These are phyloP conservation scores for Chrysanthemum makinoi DNA, from an alignment of 129 eudicot genomes.

Conservation along the genomic window DNA sequence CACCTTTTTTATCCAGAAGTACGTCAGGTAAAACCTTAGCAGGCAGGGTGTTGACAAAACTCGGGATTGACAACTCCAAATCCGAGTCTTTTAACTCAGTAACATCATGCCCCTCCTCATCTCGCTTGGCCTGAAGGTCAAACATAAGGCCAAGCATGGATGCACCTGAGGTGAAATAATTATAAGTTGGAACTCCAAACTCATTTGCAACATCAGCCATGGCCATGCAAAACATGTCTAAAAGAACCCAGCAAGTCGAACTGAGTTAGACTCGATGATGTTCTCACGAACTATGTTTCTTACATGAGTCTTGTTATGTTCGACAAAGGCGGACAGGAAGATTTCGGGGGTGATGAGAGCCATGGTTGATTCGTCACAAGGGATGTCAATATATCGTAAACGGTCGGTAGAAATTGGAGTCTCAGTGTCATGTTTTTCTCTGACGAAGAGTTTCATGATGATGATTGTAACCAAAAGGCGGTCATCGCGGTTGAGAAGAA, in stretches of 20 bases:
- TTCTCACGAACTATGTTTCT: background rate
- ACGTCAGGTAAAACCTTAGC: constrained; percentile 15
- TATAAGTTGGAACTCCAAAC: constrained; percentile 20
- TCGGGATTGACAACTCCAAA: constrained; percentile 18
- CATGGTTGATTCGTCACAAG: constrained; percentile 25
- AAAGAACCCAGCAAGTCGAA: constrained; percentile 13
- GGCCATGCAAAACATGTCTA: constrained; percentile 25
- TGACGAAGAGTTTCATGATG: constrained; percentile 10
- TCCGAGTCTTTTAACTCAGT: constrained; percentile 14
- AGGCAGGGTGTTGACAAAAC: constrained; percentile 17
- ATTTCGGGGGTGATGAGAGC: constrained; percentile 7
- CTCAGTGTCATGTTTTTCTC: background rate
- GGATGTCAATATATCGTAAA: constrained; percentile 21
- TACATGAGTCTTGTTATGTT: constrained; percentile 17
- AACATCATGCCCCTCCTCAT: constrained; percentile 17
- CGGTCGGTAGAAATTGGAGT: background rate
- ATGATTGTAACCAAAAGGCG: constrained; percentile 32
- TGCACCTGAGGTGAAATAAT: constrained; percentile 26
- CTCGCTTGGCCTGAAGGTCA: constrained; percentile 19
- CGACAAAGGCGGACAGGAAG: constrained; percentile 13
- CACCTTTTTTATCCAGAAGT: constrained; percentile 3
- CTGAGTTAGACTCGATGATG: background rate
- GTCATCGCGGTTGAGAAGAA: constrained; percentile 23
- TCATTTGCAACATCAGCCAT: constrained; percentile 37
- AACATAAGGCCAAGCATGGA: constrained; percentile 19